These are phyloP conservation scores for Flaveria ramosissima DNA, from an alignment of 129 eudicot genomes.

Conservation along the genomic window DNA sequence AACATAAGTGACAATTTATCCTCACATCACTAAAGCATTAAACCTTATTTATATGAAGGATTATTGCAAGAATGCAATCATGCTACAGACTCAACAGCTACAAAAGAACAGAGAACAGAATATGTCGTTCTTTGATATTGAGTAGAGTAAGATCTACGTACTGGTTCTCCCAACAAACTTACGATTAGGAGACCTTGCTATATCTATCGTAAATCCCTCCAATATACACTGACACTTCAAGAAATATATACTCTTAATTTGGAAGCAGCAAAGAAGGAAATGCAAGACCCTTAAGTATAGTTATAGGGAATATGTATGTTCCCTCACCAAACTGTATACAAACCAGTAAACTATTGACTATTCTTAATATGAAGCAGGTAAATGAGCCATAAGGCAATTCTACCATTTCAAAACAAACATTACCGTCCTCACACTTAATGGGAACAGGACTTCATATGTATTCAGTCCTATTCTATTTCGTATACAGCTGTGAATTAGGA, in stretches of 20 bases:
- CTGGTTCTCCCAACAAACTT: neutral
- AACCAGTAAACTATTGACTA: neutral
- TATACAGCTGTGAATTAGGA: neutral
- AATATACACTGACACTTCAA: neutral
- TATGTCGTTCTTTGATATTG: neutral
- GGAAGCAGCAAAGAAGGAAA: neutral
- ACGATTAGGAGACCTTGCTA: neutral
- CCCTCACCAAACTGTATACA: neutral
- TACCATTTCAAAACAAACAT: neutral
- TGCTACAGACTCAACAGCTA: constrained; percentile 11
- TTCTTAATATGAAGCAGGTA: neutral
- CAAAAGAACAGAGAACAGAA: constrained; percentile 3
- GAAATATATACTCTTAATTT: neutral
- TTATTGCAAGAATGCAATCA: neutral
- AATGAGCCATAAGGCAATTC: neutral
- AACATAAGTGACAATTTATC: constrained; percentile 4
- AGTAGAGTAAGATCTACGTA: neutral
- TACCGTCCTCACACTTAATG: neutral
- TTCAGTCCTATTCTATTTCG: neutral
- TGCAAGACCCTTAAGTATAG: constrained; percentile 1
- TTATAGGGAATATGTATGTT: neutral
- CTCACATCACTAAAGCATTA: constrained; percentile 9
- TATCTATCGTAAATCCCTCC: neutral
- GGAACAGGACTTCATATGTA: neutral
- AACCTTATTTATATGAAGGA: neutral